Conservation (phyloP, 2,329 filamentous ascomycete species). For the Fusarium fracticaudum region DNA sequence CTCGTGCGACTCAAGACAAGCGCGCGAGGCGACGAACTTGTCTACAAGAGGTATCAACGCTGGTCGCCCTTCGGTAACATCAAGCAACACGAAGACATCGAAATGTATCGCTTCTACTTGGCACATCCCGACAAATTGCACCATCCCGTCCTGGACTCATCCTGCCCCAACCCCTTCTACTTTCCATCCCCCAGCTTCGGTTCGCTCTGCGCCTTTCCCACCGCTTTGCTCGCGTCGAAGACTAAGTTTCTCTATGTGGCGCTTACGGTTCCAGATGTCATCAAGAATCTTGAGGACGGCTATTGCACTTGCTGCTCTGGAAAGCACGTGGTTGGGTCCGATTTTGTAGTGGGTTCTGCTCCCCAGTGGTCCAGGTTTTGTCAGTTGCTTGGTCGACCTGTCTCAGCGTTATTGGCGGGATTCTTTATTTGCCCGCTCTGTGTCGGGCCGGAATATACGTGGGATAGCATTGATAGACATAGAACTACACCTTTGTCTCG, state of each 20-base stretch:
- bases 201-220: neutral
- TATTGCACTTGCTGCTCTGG: fast-evolving
- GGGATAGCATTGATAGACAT: neutral
- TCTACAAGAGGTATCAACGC: neutral
- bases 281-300: neutral
- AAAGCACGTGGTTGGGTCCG: fast-evolving
- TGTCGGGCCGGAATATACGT: neutral
- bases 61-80: neutral
- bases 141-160: neutral
- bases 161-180: neutral
- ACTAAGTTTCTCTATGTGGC: neutral
- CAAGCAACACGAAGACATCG: fast-evolving
- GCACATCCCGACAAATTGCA: neutral
- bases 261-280: neutral
- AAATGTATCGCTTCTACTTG: neutral
- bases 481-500: neutral
- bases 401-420: neutral
- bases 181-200: neutral
- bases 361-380: neutral
- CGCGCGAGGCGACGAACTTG: neutral
- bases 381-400: neutral
- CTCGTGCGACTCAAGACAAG: neutral
- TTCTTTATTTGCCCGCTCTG: slow-evolving; percentile 1
- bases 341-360: too few species aligned
- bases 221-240: neutral